Evolutionary conservation across 2,329 filamentous ascomycete species (phyloP).

Genomic region (Colletotrichum liriopes): DNA sequence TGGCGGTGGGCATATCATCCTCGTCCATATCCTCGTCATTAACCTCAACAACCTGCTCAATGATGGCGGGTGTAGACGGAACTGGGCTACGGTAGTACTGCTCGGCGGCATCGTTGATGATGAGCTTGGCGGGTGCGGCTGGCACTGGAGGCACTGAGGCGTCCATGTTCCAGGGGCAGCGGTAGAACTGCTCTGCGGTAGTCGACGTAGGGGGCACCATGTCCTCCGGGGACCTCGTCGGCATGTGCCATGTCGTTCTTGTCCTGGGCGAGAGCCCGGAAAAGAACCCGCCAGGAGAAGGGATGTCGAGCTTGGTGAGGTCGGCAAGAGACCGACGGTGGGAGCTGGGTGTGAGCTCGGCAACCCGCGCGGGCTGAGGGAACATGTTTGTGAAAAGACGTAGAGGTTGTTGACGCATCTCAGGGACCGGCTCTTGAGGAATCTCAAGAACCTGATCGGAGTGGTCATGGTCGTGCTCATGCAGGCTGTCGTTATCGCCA

Average conservation of each 20-base stretch:
- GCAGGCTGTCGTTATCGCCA: constrained; percentile 63
- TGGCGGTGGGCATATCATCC: constrained; percentile 78
- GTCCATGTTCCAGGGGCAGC: constrained; percentile 79
- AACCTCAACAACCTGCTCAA: constrained; percentile 80
- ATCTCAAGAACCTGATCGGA: constrained; percentile 66
- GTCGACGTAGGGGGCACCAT: constrained; percentile 83
- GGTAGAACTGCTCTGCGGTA: constrained; percentile 94
- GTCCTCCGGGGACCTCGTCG: constrained; percentile 67
- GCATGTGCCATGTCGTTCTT: constrained; percentile 86
- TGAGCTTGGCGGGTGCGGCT: constrained; percentile 42
- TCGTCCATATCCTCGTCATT: constrained; percentile 65
- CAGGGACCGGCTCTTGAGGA: constrained; percentile 59
- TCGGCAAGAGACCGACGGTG: constrained; percentile 76
- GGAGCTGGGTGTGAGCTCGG: constrained; percentile 55
- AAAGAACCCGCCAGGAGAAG: constrained; percentile 94
- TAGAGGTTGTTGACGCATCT: constrained; percentile 69
- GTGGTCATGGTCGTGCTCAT: constrained; percentile 75
- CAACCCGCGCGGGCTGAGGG: constrained; percentile 47
- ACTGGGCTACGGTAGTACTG: constrained; percentile 58
- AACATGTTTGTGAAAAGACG: constrained; percentile 64
- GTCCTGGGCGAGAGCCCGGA: constrained; percentile 83
- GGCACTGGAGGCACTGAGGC: constrained; percentile 54
- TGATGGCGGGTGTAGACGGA: constrained; percentile 55
- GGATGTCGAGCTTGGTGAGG: constrained; percentile 87
- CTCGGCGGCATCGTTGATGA: constrained; percentile 56